Evolutionary conservation across 2,329 filamentous ascomycete species (phyloP), one percentile per base, ranked within the genome.

Genomic region (Colletotrichum lini): DNA sequence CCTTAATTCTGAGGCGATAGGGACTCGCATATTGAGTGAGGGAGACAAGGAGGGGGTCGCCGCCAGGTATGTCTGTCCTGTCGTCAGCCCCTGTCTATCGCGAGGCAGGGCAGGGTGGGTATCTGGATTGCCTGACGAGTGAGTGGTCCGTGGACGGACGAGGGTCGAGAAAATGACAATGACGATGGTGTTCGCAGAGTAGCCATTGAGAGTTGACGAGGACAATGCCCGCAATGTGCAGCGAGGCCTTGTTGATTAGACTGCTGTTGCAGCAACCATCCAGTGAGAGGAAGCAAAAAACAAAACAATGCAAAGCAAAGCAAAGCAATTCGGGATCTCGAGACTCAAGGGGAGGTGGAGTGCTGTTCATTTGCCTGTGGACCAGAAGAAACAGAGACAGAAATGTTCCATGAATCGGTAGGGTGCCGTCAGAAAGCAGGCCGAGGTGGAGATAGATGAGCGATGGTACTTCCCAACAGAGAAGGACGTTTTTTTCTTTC

Each of bases 1-100:
- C 64, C 65, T 67, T 71, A 67, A 67, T 71, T 40, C 50, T 53
- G 68, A 60, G 52, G 35, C 54, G 50, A 59, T 52, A 45, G 50
- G 16, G 26, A 57, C 15, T 10, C 42, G 38, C 60, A 65, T 58
- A 35, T 57, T 40, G 30, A 45, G 49, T 44, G 49, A n/a, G 38
- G 47, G 18, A 44, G 26, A 26, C 26, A 26, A 26, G 26, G 26
- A 45, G 44, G 44, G 44, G 53, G 30, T 12, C 63, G 44, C 63
- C 21, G 44, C 18, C n/a, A 26, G 52, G 61, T n/a, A 44, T 47
- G 23, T 45, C 35, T 45, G 26, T 26, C 26, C 26, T 30, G n/a
- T 47, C 42, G 4, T 35, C 12, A 18, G 26, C 4, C 45, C 58
- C 12, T 40, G n/a, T 13, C 45, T 18, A 21, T 50, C 30, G 44